These are phyloP conservation scores for Trichoderma sp. DNA, from an alignment of 2,329 filamentous ascomycete genomes.

Conservation along the genomic window DNA sequence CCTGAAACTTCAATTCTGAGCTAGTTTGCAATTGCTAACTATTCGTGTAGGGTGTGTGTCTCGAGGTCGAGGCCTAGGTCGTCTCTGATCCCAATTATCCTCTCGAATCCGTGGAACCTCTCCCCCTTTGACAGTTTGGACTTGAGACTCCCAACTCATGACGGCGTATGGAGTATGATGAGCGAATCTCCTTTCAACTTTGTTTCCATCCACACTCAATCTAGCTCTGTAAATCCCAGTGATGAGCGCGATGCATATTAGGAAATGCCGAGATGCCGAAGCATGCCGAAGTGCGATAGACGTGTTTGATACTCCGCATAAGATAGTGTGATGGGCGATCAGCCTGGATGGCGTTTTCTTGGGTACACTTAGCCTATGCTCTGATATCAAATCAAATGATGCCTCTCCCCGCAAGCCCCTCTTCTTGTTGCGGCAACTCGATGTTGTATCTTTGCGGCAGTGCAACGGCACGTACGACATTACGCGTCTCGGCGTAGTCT, in stretches of 20 bases:
- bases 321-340: neutral
- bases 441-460: neutral
- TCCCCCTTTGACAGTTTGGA: neutral
- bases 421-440: neutral
- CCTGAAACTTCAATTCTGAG: neutral
- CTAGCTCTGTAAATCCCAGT: neutral
- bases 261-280: slow-evolving; percentile 19
- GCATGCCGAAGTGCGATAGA: slow-evolving; percentile 12
- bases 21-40: neutral
- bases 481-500: neutral
- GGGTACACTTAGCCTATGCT: neutral
- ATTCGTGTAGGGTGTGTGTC: slow-evolving; percentile 41
- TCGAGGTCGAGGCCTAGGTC: slow-evolving; percentile 34
- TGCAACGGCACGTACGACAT: neutral
- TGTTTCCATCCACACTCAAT: neutral
- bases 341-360: neutral
- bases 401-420: neutral
- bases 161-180: slow-evolving; percentile 11
- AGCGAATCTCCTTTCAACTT: slow-evolving; percentile 7
- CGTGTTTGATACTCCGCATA: neutral
- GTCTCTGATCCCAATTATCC: too few species aligned
- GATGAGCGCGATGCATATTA: neutral
- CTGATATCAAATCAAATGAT: neutral
- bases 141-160: slow-evolving; percentile 2
- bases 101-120: neutral